phyloP scores from a whole-genome alignment of 1,139 yeast genomes.

The Arxiozyma slooffiae region DNA sequence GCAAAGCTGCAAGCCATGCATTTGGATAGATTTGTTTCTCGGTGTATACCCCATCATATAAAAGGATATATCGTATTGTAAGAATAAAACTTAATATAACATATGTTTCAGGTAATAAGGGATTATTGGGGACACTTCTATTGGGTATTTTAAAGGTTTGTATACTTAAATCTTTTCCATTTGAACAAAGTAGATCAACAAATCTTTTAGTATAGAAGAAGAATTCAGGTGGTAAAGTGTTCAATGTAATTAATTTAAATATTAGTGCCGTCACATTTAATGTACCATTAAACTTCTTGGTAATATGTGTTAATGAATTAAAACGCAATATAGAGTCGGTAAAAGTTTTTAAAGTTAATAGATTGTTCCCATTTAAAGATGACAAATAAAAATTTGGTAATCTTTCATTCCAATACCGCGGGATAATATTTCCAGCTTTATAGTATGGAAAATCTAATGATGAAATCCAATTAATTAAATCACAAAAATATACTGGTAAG shows the following conservation, averaged over 20 bases:
- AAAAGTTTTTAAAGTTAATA: conserved; percentile 15
- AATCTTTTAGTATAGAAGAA: conserved; percentile 14
- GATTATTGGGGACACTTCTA: background rate
- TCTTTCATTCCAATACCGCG: conserved; percentile 21
- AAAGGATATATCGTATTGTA: conserved; percentile 16
- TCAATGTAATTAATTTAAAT: conserved; percentile 15
- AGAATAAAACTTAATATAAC: conserved; percentile 18
- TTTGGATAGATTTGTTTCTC: conserved; percentile 9
- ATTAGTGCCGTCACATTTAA: conserved; percentile 15
- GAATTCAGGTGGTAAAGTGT: conserved; percentile 23
- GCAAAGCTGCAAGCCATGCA: conserved; percentile 12
- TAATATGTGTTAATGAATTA: conserved; percentile 15
- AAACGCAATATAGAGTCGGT: conserved; percentile 18
- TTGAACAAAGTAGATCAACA: conserved; percentile 5
- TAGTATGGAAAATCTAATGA: conserved; percentile 21
- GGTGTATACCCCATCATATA: conserved; percentile 10
- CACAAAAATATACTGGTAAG: conserved; percentile 23
- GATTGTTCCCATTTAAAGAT: conserved; percentile 22
- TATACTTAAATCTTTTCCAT: conserved; percentile 7
- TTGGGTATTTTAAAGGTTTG: background rate
- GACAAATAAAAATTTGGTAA: conserved; percentile 27
- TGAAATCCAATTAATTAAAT: conserved; percentile 22
- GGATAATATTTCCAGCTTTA: conserved; percentile 19
- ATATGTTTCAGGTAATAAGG: conserved; percentile 18
- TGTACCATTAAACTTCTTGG: conserved; percentile 8